phyloP scores from a whole-genome alignment of 108 stramenopile species.

The Parietichytrium sp. region DNA sequence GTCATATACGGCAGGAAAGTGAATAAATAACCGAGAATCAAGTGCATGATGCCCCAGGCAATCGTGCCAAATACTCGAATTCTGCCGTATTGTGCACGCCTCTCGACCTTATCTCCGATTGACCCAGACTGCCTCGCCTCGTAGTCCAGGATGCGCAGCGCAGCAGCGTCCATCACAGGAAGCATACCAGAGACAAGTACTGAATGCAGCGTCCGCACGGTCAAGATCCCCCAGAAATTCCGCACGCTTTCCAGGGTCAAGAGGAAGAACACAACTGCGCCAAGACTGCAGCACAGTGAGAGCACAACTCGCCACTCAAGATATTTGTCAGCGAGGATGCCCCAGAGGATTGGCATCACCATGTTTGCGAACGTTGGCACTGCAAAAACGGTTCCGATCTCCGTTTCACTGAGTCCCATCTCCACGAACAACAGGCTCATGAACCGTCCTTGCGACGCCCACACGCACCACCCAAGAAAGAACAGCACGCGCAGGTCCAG shows the following conservation, averaged over 20 bases:
- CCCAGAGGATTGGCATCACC: slow-evolving; percentile 8
- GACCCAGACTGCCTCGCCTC: background rate
- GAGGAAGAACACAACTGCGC: background rate
- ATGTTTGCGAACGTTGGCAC: background rate
- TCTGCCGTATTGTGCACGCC: background rate
- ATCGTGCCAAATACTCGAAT: slow-evolving; percentile 10
- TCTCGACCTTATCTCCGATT: background rate
- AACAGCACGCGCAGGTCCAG: too few species aligned
- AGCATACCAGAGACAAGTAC: slow-evolving; percentile 14
- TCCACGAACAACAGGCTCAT: background rate
- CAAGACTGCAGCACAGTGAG: background rate
- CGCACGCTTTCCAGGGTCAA: background rate
- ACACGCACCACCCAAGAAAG: background rate
- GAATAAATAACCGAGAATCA: slow-evolving; percentile 19
- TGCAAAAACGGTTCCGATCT: background rate
- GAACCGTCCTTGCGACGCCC: background rate
- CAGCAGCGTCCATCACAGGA: background rate
- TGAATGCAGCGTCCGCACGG: background rate
- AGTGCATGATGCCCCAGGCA: background rate
- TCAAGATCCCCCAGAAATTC: background rate
- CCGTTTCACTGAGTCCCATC: background rate
- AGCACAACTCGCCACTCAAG: too few species aligned
- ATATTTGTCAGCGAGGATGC: background rate
- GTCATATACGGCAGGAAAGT: background rate
- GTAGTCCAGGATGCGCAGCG: background rate